These are phyloP conservation scores for Tylopilus intermedius DNA, from an alignment of 768 basidiomycete species.

Conservation along the genomic window DNA sequence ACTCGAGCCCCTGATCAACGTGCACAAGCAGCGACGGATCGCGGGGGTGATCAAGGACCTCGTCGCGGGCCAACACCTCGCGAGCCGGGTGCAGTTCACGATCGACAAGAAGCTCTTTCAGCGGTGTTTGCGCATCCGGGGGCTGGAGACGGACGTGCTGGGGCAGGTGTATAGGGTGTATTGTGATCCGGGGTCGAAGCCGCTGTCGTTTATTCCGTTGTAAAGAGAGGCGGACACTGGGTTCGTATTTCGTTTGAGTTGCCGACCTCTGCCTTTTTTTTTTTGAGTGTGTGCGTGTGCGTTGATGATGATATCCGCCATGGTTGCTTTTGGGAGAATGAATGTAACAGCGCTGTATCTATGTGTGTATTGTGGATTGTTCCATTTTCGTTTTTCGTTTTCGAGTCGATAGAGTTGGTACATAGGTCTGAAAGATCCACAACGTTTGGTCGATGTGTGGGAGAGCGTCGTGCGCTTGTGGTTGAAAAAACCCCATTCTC, in stretches of 20 bases:
- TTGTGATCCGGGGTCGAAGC: slow-evolving; percentile 19
- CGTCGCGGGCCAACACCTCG: slow-evolving; percentile 79
- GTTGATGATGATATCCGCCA: slow-evolving; percentile 9
- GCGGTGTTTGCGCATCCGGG: slow-evolving; percentile 65
- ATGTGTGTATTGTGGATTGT: slow-evolving; percentile 19
- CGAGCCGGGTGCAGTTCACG: slow-evolving; percentile 63
- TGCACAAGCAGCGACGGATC: slow-evolving; percentile 82
- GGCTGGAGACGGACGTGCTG: slow-evolving; percentile 53
- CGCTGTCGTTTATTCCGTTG: slow-evolving; percentile 20
- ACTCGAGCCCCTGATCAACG: slow-evolving; percentile 81
- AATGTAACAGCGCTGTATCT: slow-evolving; percentile 21
- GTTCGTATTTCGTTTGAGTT: background rate
- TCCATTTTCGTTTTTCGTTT: background rate
- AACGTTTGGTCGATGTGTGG: background rate
- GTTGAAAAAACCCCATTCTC: too few species aligned
- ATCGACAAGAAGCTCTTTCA: slow-evolving; percentile 76
- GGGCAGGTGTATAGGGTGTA: slow-evolving; percentile 43
- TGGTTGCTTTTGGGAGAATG: slow-evolving; percentile 12
- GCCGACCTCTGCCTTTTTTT: background rate
- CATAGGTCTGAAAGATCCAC: background rate
- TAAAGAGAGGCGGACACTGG: background rate
- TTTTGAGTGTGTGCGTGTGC: background rate
- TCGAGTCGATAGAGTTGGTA: background rate
- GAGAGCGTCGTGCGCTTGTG: too few species aligned
- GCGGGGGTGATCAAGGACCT: slow-evolving; percentile 76